A percentile compares a stretch with the other conserved stretches of the same genome.
phyloP scores from a whole-genome alignment of 352 stramenopile genomes.

The Pythium pyrilobum region DNA sequence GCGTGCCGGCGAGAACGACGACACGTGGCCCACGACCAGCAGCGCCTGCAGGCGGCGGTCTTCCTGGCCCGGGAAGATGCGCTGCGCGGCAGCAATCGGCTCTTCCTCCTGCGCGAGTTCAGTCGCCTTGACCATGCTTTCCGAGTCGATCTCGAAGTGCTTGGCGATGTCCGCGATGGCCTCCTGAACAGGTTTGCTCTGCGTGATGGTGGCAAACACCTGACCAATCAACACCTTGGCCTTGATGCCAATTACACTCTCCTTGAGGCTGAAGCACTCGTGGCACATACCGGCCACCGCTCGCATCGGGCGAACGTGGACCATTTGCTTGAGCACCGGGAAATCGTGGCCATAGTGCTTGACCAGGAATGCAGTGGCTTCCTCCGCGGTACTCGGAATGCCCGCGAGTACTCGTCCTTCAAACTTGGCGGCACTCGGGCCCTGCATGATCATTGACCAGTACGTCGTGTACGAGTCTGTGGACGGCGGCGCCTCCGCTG shows the following conservation, averaged over 20 bases:
- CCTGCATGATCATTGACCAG: conserved; percentile 1
- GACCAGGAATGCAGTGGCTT: background rate
- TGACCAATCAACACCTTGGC: conserved; percentile 10
- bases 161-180: conserved; percentile 8
- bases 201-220: conserved; percentile 15
- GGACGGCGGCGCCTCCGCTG: conserved; percentile 1
- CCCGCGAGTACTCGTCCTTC: background rate
- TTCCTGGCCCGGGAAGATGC: background rate
- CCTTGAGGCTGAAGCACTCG: conserved; percentile 6
- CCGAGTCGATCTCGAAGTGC: conserved; percentile 6
- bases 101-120: background rate
- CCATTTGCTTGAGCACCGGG: conserved; percentile 10
- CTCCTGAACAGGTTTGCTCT: conserved; percentile 11
- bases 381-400: background rate
- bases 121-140: background rate
- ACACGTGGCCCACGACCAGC: conserved; percentile 12
- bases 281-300: conserved; percentile 12
- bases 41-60: conserved; percentile 10
- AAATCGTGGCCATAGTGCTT: conserved; percentile 5
- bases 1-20: conserved; percentile 13
- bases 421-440: conserved; percentile 12
- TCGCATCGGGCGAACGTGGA: conserved; percentile 10
- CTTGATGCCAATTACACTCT: conserved; percentile 11
- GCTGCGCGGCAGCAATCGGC: conserved; percentile 4
- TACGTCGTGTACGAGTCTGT: conserved; percentile 9